Percentiles rank a stretch among this genome's conserved stretches.
Evolutionary conservation across 352 stramenopile genomes (phyloP).

Genomic region (Sclerospora graminicola): DNA sequence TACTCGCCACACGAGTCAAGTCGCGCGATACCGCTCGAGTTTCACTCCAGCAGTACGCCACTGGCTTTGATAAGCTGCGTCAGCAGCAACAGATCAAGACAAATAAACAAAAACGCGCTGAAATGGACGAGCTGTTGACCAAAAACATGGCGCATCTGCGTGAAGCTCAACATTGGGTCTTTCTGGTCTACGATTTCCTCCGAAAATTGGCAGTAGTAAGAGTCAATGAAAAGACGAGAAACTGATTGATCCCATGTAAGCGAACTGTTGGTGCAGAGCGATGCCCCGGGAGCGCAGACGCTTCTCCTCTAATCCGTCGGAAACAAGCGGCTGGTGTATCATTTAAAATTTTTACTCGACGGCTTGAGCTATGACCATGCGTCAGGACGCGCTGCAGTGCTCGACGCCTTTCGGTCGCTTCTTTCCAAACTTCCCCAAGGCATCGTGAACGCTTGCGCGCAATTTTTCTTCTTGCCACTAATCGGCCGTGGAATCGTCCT

Average conservation of each 20-base stretch:
- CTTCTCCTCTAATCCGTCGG: slow-evolving; percentile 94
- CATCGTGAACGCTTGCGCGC: slow-evolving; percentile 85
- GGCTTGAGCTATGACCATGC: slow-evolving; percentile 95
- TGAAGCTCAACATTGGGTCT: slow-evolving; percentile 79
- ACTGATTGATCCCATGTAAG: slow-evolving; percentile 89
- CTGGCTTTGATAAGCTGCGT: slow-evolving; percentile 61
- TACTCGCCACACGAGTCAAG: slow-evolving; percentile 49
- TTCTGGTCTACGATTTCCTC: slow-evolving; percentile 67
- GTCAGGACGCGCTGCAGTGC: slow-evolving; percentile 86
- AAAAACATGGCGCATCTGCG: slow-evolving; percentile 56
- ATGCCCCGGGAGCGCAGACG: slow-evolving; percentile 77
- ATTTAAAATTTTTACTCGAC: slow-evolving; percentile 92
- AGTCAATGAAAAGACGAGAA: slow-evolving; percentile 8
- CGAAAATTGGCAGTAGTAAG: slow-evolving; percentile 22
- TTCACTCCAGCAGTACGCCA: slow-evolving; percentile 57
- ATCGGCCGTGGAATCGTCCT: too few species aligned
- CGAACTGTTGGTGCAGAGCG: slow-evolving; percentile 90
- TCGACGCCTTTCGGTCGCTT: slow-evolving; percentile 85
- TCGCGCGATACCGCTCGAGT: slow-evolving; percentile 44
- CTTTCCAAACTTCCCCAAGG: slow-evolving; percentile 88
- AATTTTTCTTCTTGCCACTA: slow-evolving; percentile 94
- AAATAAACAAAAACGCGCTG: slow-evolving; percentile 38
- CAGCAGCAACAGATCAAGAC: slow-evolving; percentile 25
- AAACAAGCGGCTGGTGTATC: slow-evolving; percentile 86
- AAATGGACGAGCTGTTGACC: slow-evolving; percentile 12